Evolutionary conservation across 78 protist genomes (phyloP), one percentile per base, ranked within the genome.

Genomic region (Protostelium mycophagum): DNA sequence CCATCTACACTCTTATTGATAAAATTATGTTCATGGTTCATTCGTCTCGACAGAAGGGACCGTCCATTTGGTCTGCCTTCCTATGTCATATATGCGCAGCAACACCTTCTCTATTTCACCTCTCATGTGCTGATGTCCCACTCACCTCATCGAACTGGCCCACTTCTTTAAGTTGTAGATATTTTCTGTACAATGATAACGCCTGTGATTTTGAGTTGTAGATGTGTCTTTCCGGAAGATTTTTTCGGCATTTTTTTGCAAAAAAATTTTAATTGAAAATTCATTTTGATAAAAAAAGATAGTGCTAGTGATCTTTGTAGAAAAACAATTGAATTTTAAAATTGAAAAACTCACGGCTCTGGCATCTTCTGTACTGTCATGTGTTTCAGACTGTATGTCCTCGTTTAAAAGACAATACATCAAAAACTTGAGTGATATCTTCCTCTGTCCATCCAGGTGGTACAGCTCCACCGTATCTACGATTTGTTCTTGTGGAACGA

Each of bases 401-500:
- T 34, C 83, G 0, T 90, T 88, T 34, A 97, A 91, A 36, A 97
- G 87, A 29, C 85, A 85, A 37, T 90, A 90, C 28, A 96, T 94
- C 35, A 97, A 86, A 88, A 95, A 95, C 28, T 96, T 92, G 10
- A 97, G 93, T 29, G 96, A 90, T 0, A 97, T 23, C 38, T 94
- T 91, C 37, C 98, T 87, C 90, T 97, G 97, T 36, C 95, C 89
- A 34, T 34, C 34, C 51, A 94, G 51, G 87, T 93, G 94, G 93
- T 85, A 96, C 28, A 97, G 51, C 51, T 97, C 97, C 1, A 96
- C 97, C 0, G 99, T 97, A 83, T 97, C 99, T 28, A 97, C 90
- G 88, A 96, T 91, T n/a, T 95, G 97, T 28, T 92, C 93, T 0
- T 91, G 94, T 73, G 97, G 97, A 1, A 96, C 97, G 35, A 29